Base-by-base conservation (phyloP, 768 basidiomycete genomes). In the Leccinum barrowsii region DNA sequence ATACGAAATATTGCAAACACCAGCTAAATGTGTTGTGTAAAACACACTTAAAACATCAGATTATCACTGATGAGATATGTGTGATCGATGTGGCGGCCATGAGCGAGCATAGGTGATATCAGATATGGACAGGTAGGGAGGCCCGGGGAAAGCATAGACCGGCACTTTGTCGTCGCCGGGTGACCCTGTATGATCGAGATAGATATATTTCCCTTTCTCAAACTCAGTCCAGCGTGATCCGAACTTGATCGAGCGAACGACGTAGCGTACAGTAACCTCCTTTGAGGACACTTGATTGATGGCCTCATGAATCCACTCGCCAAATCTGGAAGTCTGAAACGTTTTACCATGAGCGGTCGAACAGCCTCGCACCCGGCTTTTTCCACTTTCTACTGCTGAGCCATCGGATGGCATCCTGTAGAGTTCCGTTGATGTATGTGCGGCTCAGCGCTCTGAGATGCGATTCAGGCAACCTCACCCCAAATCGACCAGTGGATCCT, bases 81-180 rank as follows among this genome's bases (percentile, higher is more conserved):
- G n/a, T n/a, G n/a, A 42, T 42, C n/a, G n/a, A 47, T 44, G 61
- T 55, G 61, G 57, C 54, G 50, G 47, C 63, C 32, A 32, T 63
- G 46, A 17, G 19, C 11, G 50, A 52, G 51, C 57, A 62, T 63
- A 61, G 59, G 40, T 62, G 46, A 50, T 28, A 28, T 28, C 21
- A 47, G 12, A 7, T 7, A 47, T 21, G 12, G 21, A 10, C 19
- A 47, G 13, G 21, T 12, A 8, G 13, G 21, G 47, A 28, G 28
- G 8, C 28, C 28, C 28, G 21, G 34, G 50, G 50, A 49, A 49
- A 28, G 48, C 21, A 19, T 7, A 10, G 47, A 48, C 15, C 7
- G 35, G 35, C 35, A 42, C n/a, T 42, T 42, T n/a, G 40, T n/a
- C 4, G 10, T 42, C n/a, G 40, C 40, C n/a, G n/a, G 8, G 40